Evolutionary conservation across 768 basidiomycete species (phyloP).

Genomic region (Zangia roseola): DNA sequence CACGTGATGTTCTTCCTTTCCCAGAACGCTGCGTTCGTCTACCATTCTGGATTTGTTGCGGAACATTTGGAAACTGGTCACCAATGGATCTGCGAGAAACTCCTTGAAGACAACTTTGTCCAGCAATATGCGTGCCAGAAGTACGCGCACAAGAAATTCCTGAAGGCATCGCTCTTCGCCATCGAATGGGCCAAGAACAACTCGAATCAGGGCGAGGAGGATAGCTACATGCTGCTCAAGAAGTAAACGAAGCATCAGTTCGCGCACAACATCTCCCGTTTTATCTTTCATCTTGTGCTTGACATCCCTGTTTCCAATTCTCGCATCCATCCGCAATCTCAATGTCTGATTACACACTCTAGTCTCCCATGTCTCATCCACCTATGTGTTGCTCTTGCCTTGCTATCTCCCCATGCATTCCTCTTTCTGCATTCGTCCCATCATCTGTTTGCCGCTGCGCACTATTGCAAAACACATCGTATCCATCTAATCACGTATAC

Average conservation of each 20-base stretch:
- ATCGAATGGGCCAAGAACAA: conserved; percentile 69
- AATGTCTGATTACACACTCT: conserved; percentile 40
- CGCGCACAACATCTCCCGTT: conserved; percentile 25
- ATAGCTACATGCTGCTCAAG: conserved; percentile 30
- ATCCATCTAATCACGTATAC: conserved; percentile 33
- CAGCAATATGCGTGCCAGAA: conserved; percentile 90
- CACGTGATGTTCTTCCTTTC: conserved; percentile 35
- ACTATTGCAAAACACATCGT: conserved; percentile 37
- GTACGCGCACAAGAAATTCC: conserved; percentile 96
- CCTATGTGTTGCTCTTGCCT: conserved; percentile 36
- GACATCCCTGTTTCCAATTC: conserved; percentile 36
- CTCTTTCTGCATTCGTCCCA: conserved; percentile 19
- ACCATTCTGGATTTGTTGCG: conserved; percentile 89
- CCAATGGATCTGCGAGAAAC: conserved; percentile 76
- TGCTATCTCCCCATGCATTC: conserved; percentile 39
- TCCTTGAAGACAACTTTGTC: conserved; percentile 78
- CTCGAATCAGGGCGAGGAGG: conserved; percentile 36
- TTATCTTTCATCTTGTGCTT: conserved; percentile 32
- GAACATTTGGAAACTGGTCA: conserved; percentile 83
- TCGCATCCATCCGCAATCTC: conserved; percentile 36
- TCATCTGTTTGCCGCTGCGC: conserved; percentile 29
- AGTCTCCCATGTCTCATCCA: conserved; percentile 34
- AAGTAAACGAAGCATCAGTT: conserved; percentile 25
- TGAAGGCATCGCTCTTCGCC: conserved; percentile 83
- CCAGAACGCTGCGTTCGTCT: conserved; percentile 89